These are phyloP conservation scores for Platanus orientalis DNA, from an alignment of 164 flowering plant genomes.

Conservation along the genomic window DNA sequence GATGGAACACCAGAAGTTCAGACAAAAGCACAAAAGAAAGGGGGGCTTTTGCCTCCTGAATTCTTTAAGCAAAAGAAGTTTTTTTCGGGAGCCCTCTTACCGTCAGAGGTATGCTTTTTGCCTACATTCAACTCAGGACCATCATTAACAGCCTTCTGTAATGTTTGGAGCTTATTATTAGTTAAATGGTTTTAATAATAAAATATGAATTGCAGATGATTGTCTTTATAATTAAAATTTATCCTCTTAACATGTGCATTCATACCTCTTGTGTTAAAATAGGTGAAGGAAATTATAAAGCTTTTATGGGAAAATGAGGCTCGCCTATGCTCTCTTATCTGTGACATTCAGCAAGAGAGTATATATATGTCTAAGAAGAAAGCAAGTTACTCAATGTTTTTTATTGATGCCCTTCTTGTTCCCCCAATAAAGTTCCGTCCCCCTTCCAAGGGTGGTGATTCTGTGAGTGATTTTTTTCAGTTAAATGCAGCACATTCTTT, in stretches of 20 bases:
- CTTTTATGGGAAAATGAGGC: conserved; percentile 77
- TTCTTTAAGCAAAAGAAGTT: conserved; percentile 31
- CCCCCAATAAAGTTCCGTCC: conserved; percentile 92
- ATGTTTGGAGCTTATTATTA: neutral
- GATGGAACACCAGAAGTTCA: conserved; percentile 15
- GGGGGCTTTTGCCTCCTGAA: conserved; percentile 15
- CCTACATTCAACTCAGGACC: neutral
- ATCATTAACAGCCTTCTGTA: neutral
- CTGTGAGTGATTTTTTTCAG: conserved; percentile 43
- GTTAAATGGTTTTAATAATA: neutral
- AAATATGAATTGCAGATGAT: neutral
- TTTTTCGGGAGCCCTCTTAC: conserved; percentile 47
- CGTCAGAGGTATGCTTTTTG: conserved; percentile 54
- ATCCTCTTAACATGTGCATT: neutral
- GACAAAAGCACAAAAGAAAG: conserved; percentile 10
- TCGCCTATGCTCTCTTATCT: conserved; percentile 57
- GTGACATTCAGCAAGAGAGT: conserved; percentile 50
- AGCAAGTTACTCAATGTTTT: conserved; percentile 61
- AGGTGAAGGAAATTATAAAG: conserved; percentile 55
- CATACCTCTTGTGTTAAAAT: conserved; percentile 8
- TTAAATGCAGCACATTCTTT: no score
- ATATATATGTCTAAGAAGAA: conserved; percentile 16
- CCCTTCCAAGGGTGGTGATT: conserved; percentile 56
- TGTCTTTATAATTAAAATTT: neutral
- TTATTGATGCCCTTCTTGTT: conserved; percentile 74